Evolutionary conservation across 805 yeast genomes (phyloP), one percentile per base, ranked within the genome.

Genomic region (Candida germanica): DNA sequence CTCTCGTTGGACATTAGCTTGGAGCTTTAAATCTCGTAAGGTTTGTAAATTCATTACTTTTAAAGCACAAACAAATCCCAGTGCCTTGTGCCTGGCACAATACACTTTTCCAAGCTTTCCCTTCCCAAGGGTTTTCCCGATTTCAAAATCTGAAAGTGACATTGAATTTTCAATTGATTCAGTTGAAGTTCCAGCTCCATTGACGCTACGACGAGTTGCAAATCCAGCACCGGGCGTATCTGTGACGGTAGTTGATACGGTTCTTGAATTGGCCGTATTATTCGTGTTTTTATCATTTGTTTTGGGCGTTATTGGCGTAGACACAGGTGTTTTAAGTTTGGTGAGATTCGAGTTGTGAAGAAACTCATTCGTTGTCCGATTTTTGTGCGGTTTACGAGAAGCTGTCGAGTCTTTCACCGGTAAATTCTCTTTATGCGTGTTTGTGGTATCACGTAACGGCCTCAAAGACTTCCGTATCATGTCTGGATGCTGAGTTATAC

Each of bases 41-140:
- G 89, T 97, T 36, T 71, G 69, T 59, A 88, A 91, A 40, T 80
- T 79, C 96, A 93, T 87, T 3, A 83, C 93, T 55, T 93, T 91
- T 50, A 91, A 63, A 1, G 98, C 98, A 56, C 94, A 86, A 1
- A 91, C 70, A 53, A 77, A 85, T 1, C 94, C 95, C 0, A 87
- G 73, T 23, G 62, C 51, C 46, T 75, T 80, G 55, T 88, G 96
- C 38, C 73, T 72, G 6, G 83, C 97, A 54, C 96, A 85, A 59
- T 87, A 89, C 1, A 93, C 98, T 50, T 78, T 80, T 6, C 98
- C 98, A 51, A 89, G 80, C 57, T 88, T 87, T 5, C 98, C 98
- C 54, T 86, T 87, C 0, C 98, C 98, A 32, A 91, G 69, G 39
- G 83, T 80, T 36, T 80, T 75, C 12, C 97, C 98, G 28, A 91